Conservation (phyloP, 75 land plant genomes). For the Cryptomeria japonica region DNA sequence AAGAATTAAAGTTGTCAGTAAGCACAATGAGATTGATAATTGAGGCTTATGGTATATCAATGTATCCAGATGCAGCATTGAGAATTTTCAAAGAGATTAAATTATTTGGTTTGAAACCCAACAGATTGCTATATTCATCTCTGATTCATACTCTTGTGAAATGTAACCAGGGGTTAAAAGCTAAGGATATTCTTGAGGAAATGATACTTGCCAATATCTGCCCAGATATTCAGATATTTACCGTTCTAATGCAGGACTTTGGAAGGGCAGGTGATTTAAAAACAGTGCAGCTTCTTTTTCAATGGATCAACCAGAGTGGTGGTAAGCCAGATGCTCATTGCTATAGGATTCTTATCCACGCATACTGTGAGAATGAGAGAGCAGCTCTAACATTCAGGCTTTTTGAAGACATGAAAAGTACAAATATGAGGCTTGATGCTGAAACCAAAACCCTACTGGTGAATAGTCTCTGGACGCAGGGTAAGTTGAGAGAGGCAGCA, state of each 20-base stretch:
- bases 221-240: slow-evolving; percentile 53
- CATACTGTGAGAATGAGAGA: slow-evolving; percentile 55
- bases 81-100: slow-evolving; percentile 34
- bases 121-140: slow-evolving; percentile 51
- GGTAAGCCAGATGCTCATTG: slow-evolving; percentile 57
- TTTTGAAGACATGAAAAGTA: slow-evolving; percentile 60
- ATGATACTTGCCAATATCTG: slow-evolving; percentile 43
- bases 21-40: slow-evolving; percentile 45
- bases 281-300: slow-evolving; percentile 46
- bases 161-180: slow-evolving; percentile 33
- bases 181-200: slow-evolving; percentile 50
- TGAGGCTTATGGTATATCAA: slow-evolving; percentile 65
- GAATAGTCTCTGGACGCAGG: slow-evolving; percentile 68
- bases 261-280: slow-evolving; percentile 47
- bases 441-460: slow-evolving; percentile 45
- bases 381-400: slow-evolving; percentile 52
- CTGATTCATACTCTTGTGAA: slow-evolving; percentile 52
- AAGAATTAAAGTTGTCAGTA: slow-evolving; percentile 47
- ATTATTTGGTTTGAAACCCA: slow-evolving; percentile 20
- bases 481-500: slow-evolving; percentile 65
- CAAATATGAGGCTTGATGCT: slow-evolving; percentile 38
- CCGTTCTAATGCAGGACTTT: slow-evolving; percentile 61
- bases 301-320: slow-evolving; percentile 40
- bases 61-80: slow-evolving; percentile 53
- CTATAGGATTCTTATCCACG: slow-evolving; percentile 45